These are phyloP conservation scores for Penicillium frequentans DNA, from an alignment of 2,329 filamentous ascomycete species.

Conservation along the genomic window DNA sequence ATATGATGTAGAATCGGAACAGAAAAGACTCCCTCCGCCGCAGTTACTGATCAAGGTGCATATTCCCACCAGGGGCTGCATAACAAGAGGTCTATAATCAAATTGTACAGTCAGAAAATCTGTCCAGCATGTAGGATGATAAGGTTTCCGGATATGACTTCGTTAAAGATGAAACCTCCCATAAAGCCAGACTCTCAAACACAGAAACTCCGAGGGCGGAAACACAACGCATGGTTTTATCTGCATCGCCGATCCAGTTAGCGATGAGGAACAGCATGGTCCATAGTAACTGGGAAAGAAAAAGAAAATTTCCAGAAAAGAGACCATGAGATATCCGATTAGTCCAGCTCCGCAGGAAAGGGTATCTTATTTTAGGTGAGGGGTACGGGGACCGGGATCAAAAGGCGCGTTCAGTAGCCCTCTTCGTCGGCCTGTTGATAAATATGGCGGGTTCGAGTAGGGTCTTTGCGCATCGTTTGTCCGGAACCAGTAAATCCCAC, in stretches of 20 bases:
- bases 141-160: not conserved
- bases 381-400: not conserved
- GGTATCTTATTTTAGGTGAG: not conserved
- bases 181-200: conserved; percentile 16
- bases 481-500: conserved; percentile 97
- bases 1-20: not conserved
- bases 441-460: conserved; percentile 76
- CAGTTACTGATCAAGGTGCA: not conserved
- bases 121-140: not conserved
- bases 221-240: conserved; percentile 20
- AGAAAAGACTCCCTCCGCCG: not conserved
- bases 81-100: not conserved
- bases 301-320: conserved; percentile 6
- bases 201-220: conserved; percentile 17
- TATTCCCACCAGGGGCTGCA: not conserved
- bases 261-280: conserved; percentile 23
- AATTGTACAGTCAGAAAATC: not conserved
- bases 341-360: not conserved
- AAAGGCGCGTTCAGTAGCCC: conserved; percentile 40
- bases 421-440: conserved; percentile 77
- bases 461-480: conserved; percentile 92
- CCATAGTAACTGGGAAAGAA: conserved; percentile 13
- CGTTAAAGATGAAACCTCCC: conserved; percentile 18
- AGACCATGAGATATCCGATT: conserved; percentile 5
- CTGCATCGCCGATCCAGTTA: conserved; percentile 30